Evolutionary conservation across 2,329 filamentous ascomycete genomes (phyloP).

Genomic region (Pestalotiopsis fici): DNA sequence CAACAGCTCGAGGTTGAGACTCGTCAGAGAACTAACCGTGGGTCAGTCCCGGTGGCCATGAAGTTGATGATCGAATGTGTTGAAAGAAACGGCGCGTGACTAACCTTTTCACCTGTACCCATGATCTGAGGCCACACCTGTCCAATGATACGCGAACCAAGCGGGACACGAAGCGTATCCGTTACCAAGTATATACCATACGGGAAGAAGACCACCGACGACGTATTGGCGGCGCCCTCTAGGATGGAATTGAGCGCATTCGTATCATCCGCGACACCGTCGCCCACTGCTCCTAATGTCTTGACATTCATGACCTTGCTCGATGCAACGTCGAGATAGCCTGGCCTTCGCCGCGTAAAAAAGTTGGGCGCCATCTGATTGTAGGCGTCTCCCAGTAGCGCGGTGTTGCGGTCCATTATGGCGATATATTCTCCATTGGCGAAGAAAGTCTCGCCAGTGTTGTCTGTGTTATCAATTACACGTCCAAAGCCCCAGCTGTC

Average conservation of each 20-base stretch:
- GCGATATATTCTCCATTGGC: too few species aligned
- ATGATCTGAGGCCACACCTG: slow-evolving; percentile 68
- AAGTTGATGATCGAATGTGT: too few species aligned
- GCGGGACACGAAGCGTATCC: slow-evolving; percentile 45
- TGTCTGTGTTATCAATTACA: slow-evolving; percentile 29
- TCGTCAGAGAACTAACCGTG: slow-evolving; percentile 36
- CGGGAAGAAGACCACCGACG: slow-evolving; percentile 42
- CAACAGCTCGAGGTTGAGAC: slow-evolving; percentile 62
- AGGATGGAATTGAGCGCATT: not conserved
- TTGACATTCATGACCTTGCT: not conserved
- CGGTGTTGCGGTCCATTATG: too few species aligned
- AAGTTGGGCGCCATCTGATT: too few species aligned
- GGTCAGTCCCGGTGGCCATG: slow-evolving; percentile 42
- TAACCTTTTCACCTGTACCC: slow-evolving; percentile 25
- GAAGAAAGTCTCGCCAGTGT: too few species aligned
- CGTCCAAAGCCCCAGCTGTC: slow-evolving; percentile 32
- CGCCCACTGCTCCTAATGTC: not conserved
- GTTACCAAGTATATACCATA: slow-evolving; percentile 46
- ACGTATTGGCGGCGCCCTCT: not conserved
- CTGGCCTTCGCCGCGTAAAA: too few species aligned
- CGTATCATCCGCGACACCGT: not conserved
- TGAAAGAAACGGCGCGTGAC: too few species aligned
- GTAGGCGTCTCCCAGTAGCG: too few species aligned
- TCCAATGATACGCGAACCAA: slow-evolving; percentile 49
- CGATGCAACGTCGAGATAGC: too few species aligned